Evolutionary conservation across 2,329 filamentous ascomycete genomes (phyloP).

Genomic region (Colletotrichum sp.): DNA sequence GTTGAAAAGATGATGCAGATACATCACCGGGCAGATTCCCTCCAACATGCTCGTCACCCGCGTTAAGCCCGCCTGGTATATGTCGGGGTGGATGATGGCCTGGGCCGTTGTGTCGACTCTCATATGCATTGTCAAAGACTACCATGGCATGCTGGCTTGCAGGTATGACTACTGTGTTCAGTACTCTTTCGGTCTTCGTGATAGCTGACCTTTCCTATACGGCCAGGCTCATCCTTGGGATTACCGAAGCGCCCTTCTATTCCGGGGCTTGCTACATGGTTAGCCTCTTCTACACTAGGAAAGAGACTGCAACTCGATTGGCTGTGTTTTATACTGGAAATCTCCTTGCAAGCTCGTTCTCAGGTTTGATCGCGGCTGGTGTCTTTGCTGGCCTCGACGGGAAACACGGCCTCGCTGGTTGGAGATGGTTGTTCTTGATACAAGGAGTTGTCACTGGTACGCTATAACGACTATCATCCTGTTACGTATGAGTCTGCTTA

Average conservation of each 20-base stretch:
- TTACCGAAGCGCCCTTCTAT: conserved; percentile 20
- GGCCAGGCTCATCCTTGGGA: conserved; percentile 3
- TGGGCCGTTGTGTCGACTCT: conserved; percentile 12
- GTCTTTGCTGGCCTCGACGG: conserved; percentile 48
- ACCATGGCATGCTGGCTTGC: conserved; percentile 4
- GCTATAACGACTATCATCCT: rapidly evolving
- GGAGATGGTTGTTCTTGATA: conserved; percentile 39
- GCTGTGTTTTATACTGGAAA: conserved; percentile 50
- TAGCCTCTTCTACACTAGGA: conserved; percentile 18
- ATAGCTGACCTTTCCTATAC: not conserved
- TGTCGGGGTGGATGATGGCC: conserved; percentile 13
- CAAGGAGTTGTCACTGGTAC: not conserved
- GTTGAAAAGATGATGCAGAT: conserved; percentile 11
- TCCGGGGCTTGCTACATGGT: conserved; percentile 20
- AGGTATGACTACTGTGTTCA: not conserved
- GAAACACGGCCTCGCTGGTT: conserved; percentile 38
- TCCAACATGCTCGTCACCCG: conserved; percentile 37
- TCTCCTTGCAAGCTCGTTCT: conserved; percentile 47
- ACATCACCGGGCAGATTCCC: conserved; percentile 25
- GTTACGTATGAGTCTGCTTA: not conserved
- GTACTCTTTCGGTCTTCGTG: not conserved
- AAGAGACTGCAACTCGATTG: conserved; percentile 33
- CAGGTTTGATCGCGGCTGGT: conserved; percentile 47
- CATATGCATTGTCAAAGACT: conserved; percentile 8
- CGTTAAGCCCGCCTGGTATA: conserved; percentile 22